These are phyloP conservation scores for Coccomyxa sp. DNA, from an alignment of 139 green algal species.

Conservation along the genomic window DNA sequence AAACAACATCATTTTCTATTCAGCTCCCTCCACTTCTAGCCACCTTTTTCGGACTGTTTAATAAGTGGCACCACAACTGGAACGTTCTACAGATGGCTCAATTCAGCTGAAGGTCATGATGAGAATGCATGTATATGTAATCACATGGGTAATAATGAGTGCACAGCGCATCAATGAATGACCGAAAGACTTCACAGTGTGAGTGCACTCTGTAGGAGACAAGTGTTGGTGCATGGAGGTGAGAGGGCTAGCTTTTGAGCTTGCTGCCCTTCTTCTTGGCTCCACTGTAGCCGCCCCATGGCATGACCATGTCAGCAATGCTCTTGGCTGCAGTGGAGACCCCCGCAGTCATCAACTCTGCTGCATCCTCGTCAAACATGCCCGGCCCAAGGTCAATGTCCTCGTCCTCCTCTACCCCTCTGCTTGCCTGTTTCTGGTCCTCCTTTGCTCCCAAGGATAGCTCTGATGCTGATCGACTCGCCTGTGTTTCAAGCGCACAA, in stretches of 20 bases:
- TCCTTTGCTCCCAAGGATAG: too few species aligned
- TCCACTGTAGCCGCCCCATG: conserved; percentile 14
- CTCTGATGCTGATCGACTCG: too few species aligned
- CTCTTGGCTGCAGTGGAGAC: conserved; percentile 7
- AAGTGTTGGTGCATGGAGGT: neutral
- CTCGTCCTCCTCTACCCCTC: conserved; percentile 2
- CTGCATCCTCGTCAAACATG: conserved; percentile 32
- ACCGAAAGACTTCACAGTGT: neutral
- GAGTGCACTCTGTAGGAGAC: neutral
- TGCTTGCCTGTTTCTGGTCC: neutral
- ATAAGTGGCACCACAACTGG: too few species aligned
- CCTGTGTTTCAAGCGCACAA: too few species aligned
- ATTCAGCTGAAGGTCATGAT: too few species aligned
- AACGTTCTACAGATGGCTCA: too few species aligned
- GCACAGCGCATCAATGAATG: too few species aligned
- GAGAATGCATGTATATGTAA: too few species aligned
- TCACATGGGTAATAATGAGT: too few species aligned
- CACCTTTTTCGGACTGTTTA: neutral
- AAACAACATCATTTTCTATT: too few species aligned
- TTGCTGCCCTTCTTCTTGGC: neutral
- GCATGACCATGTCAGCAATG: neutral
- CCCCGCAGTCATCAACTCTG: neutral
- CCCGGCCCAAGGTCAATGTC: conserved; percentile 25
- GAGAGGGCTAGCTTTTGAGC: neutral
- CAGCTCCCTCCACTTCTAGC: neutral